These are phyloP conservation scores for Gossypium rotundifolium DNA, from an alignment of 345 rosid genomes.

Conservation along the genomic window DNA sequence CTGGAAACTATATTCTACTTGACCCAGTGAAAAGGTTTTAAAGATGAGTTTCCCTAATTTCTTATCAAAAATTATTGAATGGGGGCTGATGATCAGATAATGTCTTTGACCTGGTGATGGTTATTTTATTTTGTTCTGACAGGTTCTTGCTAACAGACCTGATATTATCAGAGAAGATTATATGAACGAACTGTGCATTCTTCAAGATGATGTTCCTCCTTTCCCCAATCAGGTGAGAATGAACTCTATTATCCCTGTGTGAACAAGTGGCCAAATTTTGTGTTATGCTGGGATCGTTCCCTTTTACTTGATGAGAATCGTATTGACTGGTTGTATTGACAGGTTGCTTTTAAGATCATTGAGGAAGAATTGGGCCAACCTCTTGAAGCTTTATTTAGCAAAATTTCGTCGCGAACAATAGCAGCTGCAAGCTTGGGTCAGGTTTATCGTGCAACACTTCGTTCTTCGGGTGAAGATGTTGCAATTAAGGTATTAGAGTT, in stretches of 20 bases:
- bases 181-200: slow-evolving; percentile 95
- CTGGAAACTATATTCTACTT: not conserved
- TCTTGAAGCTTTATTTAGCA: slow-evolving; percentile 76
- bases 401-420: slow-evolving; percentile 75
- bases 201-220: slow-evolving; percentile 95
- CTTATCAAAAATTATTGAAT: not conserved
- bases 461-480: slow-evolving; percentile 84
- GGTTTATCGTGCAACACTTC: slow-evolving; percentile 93
- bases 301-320: slow-evolving; percentile 16
- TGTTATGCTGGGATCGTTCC: not conserved
- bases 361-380: slow-evolving; percentile 93
- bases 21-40: not conserved
- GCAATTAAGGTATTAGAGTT: slow-evolving; percentile 75
- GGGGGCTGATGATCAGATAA: not conserved
- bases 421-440: slow-evolving; percentile 99
- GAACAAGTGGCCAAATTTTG: not conserved
- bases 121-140: slow-evolving; percentile 3
- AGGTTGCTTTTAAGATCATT: slow-evolving; percentile 88
- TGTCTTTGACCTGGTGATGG: not conserved
- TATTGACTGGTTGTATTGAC: slow-evolving; percentile 66
- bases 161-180: slow-evolving; percentile 95
- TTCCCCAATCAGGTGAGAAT: slow-evolving; percentile 80
- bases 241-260: not conserved
- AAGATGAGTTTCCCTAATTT: not conserved
- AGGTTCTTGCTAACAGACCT: slow-evolving; percentile 96